A percentile compares a stretch with the other conserved stretches of the same genome.
phyloP scores from a whole-genome alignment of 768 basidiomycete species.

The Strobilomyces echinocephalus region DNA sequence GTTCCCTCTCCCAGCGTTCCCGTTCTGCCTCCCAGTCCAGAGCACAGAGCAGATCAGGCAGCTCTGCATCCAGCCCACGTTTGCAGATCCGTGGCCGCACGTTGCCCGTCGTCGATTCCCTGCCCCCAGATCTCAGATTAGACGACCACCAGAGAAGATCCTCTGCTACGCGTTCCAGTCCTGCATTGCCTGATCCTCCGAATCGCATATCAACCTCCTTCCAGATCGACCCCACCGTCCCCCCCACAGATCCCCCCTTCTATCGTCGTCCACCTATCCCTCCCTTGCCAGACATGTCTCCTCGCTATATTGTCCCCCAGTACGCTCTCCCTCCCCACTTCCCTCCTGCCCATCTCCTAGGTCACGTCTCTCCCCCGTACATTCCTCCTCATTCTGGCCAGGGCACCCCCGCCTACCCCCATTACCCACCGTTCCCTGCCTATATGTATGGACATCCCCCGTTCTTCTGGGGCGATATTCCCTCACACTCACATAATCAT shows the following conservation, averaged over 20 bases:
- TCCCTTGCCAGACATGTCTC: constrained; percentile 22
- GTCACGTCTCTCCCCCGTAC: constrained; percentile 25
- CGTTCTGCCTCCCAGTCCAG: constrained; percentile 41
- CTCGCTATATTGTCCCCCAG: constrained; percentile 13
- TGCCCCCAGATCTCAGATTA: constrained; percentile 20
- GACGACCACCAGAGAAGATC: constrained; percentile 16
- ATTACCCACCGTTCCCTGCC: constrained; percentile 32
- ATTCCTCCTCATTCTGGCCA: constrained; percentile 23
- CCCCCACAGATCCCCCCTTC: constrained; percentile 11
- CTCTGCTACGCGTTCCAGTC: constrained; percentile 15
- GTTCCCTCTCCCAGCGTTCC: constrained; percentile 27
- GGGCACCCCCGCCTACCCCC: constrained; percentile 33
- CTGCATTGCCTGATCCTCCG: constrained; percentile 16
- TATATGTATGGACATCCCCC: constrained; percentile 36
- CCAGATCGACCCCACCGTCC: constrained; percentile 9
- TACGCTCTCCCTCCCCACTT: constrained; percentile 18
- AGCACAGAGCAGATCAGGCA: constrained; percentile 41
- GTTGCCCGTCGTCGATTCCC: constrained; percentile 38
- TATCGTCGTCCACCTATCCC: constrained; percentile 19
- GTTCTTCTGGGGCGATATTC: constrained; percentile 34
- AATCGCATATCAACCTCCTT: constrained; percentile 11
- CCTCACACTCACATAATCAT: constrained; percentile 13
- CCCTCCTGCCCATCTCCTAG: constrained; percentile 15
- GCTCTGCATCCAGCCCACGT: constrained; percentile 48
- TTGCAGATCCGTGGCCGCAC: constrained; percentile 36